Percentiles rank a stretch among this genome's conserved stretches.
Evolutionary conservation across 208 protist genomes (phyloP).

Genomic region (Zelonia costaricensis): DNA sequence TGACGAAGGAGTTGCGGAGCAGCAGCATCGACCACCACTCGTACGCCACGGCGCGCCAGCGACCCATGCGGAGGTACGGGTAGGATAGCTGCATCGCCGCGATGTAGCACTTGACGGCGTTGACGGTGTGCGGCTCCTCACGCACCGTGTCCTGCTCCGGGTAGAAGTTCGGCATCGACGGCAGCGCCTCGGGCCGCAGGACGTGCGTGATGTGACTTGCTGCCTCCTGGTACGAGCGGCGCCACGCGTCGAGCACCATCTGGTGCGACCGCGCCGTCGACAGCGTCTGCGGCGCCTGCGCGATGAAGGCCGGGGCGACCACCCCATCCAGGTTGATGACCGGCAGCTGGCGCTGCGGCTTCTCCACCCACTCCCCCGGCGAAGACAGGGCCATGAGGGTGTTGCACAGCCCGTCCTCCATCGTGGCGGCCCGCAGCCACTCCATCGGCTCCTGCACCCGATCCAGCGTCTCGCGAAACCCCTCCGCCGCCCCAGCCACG

Average conservation of each 20-base stretch:
- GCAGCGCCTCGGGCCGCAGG: background rate
- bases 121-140: conserved; percentile 11
- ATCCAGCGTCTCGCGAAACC: conserved; percentile 21
- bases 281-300: background rate
- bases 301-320: conserved; percentile 4
- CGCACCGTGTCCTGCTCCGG: background rate
- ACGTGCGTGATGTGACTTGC: background rate
- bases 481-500: conserved; percentile 15
- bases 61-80: conserved; percentile 14
- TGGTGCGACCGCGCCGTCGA: conserved; percentile 12
- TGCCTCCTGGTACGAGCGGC: background rate
- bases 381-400: conserved; percentile 22
- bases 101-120: conserved; percentile 23
- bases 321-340: conserved; percentile 13
- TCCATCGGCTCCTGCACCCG: conserved; percentile 16
- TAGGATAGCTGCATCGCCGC: conserved; percentile 9
- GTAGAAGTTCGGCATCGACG: background rate
- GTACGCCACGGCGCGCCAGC: conserved; percentile 3
- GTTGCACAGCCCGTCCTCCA: conserved; percentile 14
- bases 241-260: conserved; percentile 23
- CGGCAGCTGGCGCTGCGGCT: background rate
- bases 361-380: background rate
- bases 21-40: conserved; percentile 27
- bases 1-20: conserved; percentile 9
- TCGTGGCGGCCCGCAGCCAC: conserved; percentile 26